phyloP scores from a whole-genome alignment of 2,329 filamentous ascomycete genomes.

The Monosporascus sp. region DNA sequence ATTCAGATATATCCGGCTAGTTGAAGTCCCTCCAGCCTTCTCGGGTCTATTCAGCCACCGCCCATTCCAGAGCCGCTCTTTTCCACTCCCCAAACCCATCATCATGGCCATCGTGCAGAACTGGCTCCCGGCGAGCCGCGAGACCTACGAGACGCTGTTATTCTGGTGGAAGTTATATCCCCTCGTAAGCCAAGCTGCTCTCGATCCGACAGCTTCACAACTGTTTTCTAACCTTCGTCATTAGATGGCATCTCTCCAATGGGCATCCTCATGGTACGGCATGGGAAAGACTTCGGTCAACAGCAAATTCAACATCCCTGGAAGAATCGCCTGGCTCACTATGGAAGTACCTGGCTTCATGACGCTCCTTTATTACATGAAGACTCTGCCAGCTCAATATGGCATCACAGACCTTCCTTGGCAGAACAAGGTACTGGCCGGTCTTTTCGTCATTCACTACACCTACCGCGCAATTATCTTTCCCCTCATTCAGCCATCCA shows the following conservation, averaged over 20 bases:
- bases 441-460: conserved; percentile 78
- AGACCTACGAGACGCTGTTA: conserved; percentile 51
- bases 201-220: not conserved
- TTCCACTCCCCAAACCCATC: not conserved
- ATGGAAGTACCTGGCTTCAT: conserved; percentile 83
- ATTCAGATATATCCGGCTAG: not conserved
- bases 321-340: conserved; percentile 77
- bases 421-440: conserved; percentile 73
- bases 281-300: conserved; percentile 84
- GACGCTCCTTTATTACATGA: conserved; percentile 75
- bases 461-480: conserved; percentile 79
- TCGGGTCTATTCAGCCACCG: not conserved
- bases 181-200: conserved; percentile 34
- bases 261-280: conserved; percentile 73
- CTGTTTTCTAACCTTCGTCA: conserved; percentile 3
- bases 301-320: conserved; percentile 78
- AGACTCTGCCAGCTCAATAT: conserved; percentile 54
- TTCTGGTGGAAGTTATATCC: conserved; percentile 51
- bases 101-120: conserved; percentile 44
- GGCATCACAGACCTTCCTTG: conserved; percentile 60
- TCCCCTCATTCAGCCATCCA: conserved; percentile 80
- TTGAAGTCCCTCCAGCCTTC: not conserved
- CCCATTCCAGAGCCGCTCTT: not conserved
- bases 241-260: conserved; percentile 70
- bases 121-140: conserved; percentile 53